Base-by-base conservation (phyloP, 2,329 filamentous ascomycete genomes). In the Byssoonygena ceratinophila region DNA sequence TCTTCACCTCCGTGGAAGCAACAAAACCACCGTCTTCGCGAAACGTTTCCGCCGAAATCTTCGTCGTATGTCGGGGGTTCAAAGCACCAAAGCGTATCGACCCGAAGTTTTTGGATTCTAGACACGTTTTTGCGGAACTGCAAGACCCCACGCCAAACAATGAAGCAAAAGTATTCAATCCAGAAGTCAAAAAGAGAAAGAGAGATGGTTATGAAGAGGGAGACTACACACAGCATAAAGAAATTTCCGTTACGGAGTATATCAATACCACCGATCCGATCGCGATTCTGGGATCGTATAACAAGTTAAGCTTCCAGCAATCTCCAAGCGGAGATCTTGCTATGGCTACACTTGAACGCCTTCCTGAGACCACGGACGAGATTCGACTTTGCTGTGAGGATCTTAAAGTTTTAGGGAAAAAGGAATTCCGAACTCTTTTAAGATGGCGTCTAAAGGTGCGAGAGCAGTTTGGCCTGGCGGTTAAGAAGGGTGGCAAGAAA, bases 11-110 rank as follows among this genome's bases (percentile, higher is more conserved):
- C 59, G 92, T 98, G 58, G 91, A 98, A 67, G 91, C 94, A 46
- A 98, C 92, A 4, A 98, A 98, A 70, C 92, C 92, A 2, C 92
- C 92, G 0, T 94, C 89, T 0, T 95, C 88, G 7, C 80, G 92
- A 74, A 96, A 94, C 63, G 91, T 98, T 49, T 96, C 89, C 6
- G 92, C 92, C 59, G 92, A 98, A 75, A 97, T 97, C 37, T 98
- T 98, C 74, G 91, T 97, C 58, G 92, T 98, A 31, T 97, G 91
- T 71, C 82, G 84, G 59, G 92, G 91, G 18, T 98, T 82, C 76
- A 97, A 96, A 72, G 91, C 91, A 0, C 92, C 92, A 2, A 97
- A 96, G 72, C 80, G 82, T 58, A 81, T 98, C 54, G 92, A 98
- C 64, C 89, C 91, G 8, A 87, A 87, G 59, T 94, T 98, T 66